Evolutionary conservation across 2,329 filamentous ascomycete species (phyloP), one percentile per base, ranked within the genome.

Genomic region (Emergomyces africanus): DNA sequence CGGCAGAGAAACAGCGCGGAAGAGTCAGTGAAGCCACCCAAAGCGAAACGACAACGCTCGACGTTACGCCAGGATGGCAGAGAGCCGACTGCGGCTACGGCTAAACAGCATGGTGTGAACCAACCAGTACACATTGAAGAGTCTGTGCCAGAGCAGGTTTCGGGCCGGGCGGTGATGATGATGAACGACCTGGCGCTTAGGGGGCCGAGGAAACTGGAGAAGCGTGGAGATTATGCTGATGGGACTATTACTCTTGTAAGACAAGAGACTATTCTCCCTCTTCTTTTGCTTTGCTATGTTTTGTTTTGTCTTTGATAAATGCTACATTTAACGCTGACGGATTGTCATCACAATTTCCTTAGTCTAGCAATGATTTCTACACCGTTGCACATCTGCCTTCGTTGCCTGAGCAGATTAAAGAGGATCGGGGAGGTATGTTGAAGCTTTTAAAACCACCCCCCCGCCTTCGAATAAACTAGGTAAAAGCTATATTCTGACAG

Each of bases 321-420:
- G n/a, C n/a, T n/a, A n/a, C n/a, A n/a, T n/a, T n/a, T n/a, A 8
- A 30, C 10, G 48, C 48, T 51, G 28, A 51, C n/a, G 28, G n/a
- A 35, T 20, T 20, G 6, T 42, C 14, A 28, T 28, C 46, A 15
- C n/a, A 9, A n/a, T 37, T 41, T 41, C 48, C 8, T n/a, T 63
- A 95, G 88, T 89, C 89, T 44, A 89, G 85, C 69, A 96, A 89
- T 68, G 85, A 86, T 69, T 88, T 89, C 63, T 96, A 94, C 71
- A 87, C 83, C 49, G 88, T 95, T 63, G 89, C 87, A 73, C 90
- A 91, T 72, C 81, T 96, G 37, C 89, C 89, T 60, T 85, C 88
- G 59, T 81, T 95, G 28, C 91, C 92, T 54, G 86, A 91, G 67
- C 83, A 85, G 67, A 82, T 96, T 63, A 84, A 85, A 64, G 76